Base-by-base conservation (phyloP, 345 rosid genomes). In the Populus simonii region DNA sequence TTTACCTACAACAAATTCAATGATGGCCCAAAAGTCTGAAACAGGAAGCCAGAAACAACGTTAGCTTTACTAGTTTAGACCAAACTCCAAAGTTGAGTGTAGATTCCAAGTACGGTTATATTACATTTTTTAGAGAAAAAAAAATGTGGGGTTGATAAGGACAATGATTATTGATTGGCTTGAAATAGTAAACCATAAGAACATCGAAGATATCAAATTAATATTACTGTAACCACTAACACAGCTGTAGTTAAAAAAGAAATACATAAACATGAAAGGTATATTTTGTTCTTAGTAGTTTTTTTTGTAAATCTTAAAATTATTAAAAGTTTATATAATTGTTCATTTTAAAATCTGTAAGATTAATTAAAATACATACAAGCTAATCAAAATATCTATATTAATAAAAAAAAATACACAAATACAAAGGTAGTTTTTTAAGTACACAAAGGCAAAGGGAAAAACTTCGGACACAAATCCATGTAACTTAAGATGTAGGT, bases 1-100 rank as follows among this genome's bases (percentile, higher is more conserved):
- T 63, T 74, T 36, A 66, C 83, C 79, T 41, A 65, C 61, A 63
- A 47, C 15, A 70, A 68, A 45, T 72, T 61, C 73, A 77, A 33
- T 39, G 70, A 74, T 25, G 68, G 36, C 73, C 71, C 49, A 68
- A 61, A 36, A 43, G 53, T 17, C 71, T 47, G 69, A 43, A 22
- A 74, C 22, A 68, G 43, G 13, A 33, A 35, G 12, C 5, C n/a
- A 75, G 33, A 11, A 25, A 6, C 17, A 13, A 61, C 38, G 80
- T 68, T 88, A 49, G 91, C 94, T 89, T 89, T 88, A 89, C 67
- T 83, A 75, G 88, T 79, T 51, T 82, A 73, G 71, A 62, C 78
- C 72, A 67, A 68, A 71, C 41, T 62, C 47, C 1, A 43, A 11
- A 11, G 47, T 66, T 62, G 69, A 59, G 74, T 45, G 67, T 70